Evolutionary conservation across 192 early-diverging fungal genomes (phyloP), one percentile per base, ranked within the genome.

Genomic region (Lobosporangium transversale): DNA sequence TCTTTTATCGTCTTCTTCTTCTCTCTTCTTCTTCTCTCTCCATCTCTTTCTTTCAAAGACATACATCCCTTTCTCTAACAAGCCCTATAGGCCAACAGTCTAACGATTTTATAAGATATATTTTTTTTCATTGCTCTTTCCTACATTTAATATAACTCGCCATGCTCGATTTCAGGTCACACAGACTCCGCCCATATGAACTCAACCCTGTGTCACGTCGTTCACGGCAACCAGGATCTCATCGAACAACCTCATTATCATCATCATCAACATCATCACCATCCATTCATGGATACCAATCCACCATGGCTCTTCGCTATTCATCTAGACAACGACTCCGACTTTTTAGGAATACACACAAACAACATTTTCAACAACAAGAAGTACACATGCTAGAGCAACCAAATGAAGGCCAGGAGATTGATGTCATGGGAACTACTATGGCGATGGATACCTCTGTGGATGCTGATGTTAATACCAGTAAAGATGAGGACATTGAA

Each of bases 121-220:
- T n/a, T n/a, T n/a, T n/a, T n/a, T n/a, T n/a, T n/a, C n/a, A n/a
- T n/a, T n/a, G n/a, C n/a, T n/a, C n/a, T n/a, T n/a, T n/a, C n/a
- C n/a, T n/a, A n/a, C n/a, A n/a, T n/a, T 20, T 49, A 62, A 37
- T 49, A 27, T 53, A 30, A 32, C 26, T 36, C 36, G 40, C 15
- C 31, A 76, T 76, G 73, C n/a, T 62, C 40, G 57, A 76, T 76
- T 58, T 62, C 40, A 65, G 64, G 64, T 76, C 73, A 29, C 64
- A 76, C 73, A 76, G 73, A 29, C 44, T 31, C 12, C 45, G 52
- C 37, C 73, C 73, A 21, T 76, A 76, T 53, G 53, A 62, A 23
- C 27, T 43, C 35, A 61, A 53, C 24, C 73, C 53, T 76, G 73
- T 66, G 37, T 67, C 58, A 76, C 73, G 47, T 62, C 63, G 63